These are phyloP conservation scores for Hypericum perforatum DNA, from an alignment of 345 rosid genomes.

Conservation along the genomic window DNA sequence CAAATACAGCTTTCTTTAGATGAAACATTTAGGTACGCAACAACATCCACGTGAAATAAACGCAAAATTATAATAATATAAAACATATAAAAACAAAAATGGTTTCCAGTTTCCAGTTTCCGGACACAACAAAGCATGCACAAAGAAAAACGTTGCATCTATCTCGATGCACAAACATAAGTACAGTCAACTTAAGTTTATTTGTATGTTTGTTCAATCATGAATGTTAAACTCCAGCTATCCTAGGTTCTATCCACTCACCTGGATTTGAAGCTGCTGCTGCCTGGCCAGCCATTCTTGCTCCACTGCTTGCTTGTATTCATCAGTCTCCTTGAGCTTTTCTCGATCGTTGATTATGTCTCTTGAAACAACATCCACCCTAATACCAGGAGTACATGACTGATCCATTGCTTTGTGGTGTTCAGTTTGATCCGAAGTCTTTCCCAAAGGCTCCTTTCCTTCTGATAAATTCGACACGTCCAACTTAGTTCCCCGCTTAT, in stretches of 20 bases:
- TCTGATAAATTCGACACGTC: constrained; percentile 10
- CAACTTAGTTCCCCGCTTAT: constrained; percentile 17
- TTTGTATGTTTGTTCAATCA: not conserved
- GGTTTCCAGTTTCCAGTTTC: not conserved
- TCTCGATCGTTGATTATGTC: constrained; percentile 58
- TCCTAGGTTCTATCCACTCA: constrained; percentile 14
- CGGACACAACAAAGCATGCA: not conserved
- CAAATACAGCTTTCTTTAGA: too few relatives aligned
- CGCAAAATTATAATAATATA: too few relatives aligned
- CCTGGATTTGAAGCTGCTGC: constrained; percentile 62
- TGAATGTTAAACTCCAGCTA: not conserved
- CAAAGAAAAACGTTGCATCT: not conserved
- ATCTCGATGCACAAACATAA: not conserved
- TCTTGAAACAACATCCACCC: constrained; percentile 11
- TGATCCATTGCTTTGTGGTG: constrained; percentile 5
- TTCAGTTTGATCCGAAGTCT: constrained; percentile 16
- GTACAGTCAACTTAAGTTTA: not conserved
- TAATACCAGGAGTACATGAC: constrained; percentile 16
- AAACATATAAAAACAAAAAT: not conserved
- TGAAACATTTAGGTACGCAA: too few relatives aligned
- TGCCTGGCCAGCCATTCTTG: constrained; percentile 86
- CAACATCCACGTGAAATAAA: too few relatives aligned
- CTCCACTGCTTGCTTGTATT: constrained; percentile 66
- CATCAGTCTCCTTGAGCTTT: constrained; percentile 74
- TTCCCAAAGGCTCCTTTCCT: constrained; percentile 12